Conservation (phyloP, 2,329 filamentous ascomycete species). For the Aspergillus flavus region DNA sequence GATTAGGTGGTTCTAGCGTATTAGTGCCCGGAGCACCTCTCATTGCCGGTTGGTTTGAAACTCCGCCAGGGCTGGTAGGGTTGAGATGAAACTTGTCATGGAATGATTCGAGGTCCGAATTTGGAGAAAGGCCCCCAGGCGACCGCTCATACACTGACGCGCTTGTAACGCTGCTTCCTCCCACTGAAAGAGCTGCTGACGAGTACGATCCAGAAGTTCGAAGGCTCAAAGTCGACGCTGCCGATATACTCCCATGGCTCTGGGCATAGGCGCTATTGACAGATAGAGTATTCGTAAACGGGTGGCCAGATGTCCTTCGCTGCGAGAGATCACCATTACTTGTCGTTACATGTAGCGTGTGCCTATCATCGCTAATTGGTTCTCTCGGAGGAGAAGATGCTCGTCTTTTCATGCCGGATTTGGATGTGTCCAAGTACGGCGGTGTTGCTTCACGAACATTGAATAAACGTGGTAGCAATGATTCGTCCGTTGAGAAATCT, state of each 20-base stretch:
- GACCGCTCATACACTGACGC: conserved; percentile 65
- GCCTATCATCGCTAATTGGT: conserved; percentile 40
- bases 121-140: conserved; percentile 61
- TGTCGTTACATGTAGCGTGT: conserved; percentile 36
- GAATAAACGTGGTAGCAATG: conserved; percentile 37
- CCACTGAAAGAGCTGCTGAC: conserved; percentile 62
- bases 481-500: conserved; percentile 44
- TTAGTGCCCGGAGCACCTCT: conserved; percentile 39
- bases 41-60: conserved; percentile 40
- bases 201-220: conserved; percentile 63
- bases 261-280: conserved; percentile 58
- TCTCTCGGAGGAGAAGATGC: conserved; percentile 66
- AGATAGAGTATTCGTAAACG: conserved; percentile 57
- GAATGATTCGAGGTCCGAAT: conserved; percentile 56
- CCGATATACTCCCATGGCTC: conserved; percentile 65
- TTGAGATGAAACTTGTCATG: conserved; percentile 54
- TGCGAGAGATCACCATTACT: conserved; percentile 57
- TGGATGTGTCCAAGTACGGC: conserved; percentile 42
- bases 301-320: conserved; percentile 56
- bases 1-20: conserved; percentile 43
- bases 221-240: conserved; percentile 63
- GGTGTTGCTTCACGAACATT: conserved; percentile 43
- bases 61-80: conserved; percentile 51
- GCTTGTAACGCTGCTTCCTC: conserved; percentile 66
- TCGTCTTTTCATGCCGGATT: conserved; percentile 63